phyloP scores from a whole-genome alignment of 345 rosid species.

The Boechera divaricarpa region DNA sequence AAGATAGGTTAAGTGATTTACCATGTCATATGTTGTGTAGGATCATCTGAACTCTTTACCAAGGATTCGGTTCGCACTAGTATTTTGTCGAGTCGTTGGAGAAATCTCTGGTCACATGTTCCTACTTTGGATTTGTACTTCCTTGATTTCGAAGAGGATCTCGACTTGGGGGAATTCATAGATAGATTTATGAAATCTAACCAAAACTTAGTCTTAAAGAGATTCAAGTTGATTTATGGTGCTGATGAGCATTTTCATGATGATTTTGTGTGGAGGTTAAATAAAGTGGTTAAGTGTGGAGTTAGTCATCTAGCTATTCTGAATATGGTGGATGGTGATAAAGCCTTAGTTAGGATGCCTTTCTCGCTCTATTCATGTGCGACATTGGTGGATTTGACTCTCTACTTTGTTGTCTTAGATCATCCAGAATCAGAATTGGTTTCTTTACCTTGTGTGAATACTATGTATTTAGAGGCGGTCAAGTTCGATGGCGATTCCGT shows the following conservation, averaged over 20 bases:
- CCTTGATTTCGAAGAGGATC: neutral
- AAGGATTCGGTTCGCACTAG: neutral
- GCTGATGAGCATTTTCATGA: neutral
- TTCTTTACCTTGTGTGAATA: constrained; percentile 1
- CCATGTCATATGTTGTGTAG: neutral
- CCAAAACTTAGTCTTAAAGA: neutral
- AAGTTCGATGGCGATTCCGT: neutral
- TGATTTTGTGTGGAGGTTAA: neutral
- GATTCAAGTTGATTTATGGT: neutral
- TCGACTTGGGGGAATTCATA: neutral
- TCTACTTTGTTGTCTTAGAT: neutral
- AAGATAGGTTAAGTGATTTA: neutral
- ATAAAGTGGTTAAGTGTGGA: neutral
- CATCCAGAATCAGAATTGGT: neutral
- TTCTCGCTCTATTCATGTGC: neutral
- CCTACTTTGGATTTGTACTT: neutral
- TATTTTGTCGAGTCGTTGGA: neutral
- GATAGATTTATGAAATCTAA: neutral
- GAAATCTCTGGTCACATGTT: neutral
- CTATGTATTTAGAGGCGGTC: neutral
- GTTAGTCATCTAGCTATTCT: neutral
- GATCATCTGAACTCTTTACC: neutral
- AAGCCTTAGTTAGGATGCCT: constrained; percentile 2
- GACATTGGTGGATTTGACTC: neutral
- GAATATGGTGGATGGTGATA: neutral